phyloP scores from a whole-genome alignment of 2,329 filamentous ascomycete genomes.

The Chrysosporium keratinophilum region DNA sequence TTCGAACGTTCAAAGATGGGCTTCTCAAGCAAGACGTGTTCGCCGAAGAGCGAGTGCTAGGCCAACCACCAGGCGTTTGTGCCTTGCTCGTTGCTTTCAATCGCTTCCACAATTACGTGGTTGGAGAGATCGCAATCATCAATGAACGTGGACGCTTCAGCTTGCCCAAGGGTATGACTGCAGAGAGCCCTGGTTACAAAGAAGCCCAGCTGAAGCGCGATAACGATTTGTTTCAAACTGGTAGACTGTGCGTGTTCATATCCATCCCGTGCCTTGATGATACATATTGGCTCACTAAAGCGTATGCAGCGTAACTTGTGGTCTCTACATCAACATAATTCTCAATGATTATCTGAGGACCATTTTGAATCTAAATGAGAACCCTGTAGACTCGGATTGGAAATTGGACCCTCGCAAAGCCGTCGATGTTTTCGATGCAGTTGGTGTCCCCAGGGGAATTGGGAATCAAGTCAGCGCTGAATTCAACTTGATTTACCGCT shows the following conservation, averaged over 20 bases:
- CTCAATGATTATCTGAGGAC: constrained; percentile 28
- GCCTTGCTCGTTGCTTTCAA: constrained; percentile 30
- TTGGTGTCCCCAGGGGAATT: constrained; percentile 30
- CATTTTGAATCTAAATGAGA: constrained; percentile 28
- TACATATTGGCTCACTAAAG: background rate
- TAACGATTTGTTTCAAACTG: constrained; percentile 29
- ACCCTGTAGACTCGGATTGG: constrained; percentile 34
- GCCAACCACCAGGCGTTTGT: constrained; percentile 28
- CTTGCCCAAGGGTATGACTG: constrained; percentile 18
- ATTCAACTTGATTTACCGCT: constrained; percentile 45
- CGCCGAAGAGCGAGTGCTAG: constrained; percentile 25
- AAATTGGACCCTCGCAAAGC: constrained; percentile 36
- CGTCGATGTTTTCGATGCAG: constrained; percentile 27
- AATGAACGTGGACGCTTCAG: constrained; percentile 35
- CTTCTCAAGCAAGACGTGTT: constrained; percentile 33
- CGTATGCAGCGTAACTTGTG: constrained; percentile 21
- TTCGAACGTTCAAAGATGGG: constrained; percentile 31
- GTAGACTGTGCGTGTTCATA: constrained; percentile 21
- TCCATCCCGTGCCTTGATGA: background rate
- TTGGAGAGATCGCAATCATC: constrained; percentile 28
- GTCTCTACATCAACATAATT: constrained; percentile 27
- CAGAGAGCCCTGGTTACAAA: constrained; percentile 16
- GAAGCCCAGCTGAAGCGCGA: constrained; percentile 32
- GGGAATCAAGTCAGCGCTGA: constrained; percentile 45
- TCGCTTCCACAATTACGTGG: constrained; percentile 35